Conservation (phyloP, 2,329 filamentous ascomycete species). For the Fusarium succisae region DNA sequence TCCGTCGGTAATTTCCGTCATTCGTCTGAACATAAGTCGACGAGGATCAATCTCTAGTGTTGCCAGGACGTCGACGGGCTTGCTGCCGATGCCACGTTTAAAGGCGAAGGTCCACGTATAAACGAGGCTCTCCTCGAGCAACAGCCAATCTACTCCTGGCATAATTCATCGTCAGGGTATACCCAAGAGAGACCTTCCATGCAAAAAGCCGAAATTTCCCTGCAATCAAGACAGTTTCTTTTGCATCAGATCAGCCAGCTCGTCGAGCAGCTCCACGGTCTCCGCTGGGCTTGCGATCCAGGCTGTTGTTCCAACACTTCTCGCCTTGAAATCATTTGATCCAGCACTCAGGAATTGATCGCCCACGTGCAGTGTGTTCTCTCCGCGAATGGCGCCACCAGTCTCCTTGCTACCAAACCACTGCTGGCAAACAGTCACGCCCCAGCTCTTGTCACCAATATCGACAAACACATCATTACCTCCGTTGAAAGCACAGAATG, state of each 20-base stretch:
- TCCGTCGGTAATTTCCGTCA: background rate
- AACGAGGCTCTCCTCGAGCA: background rate
- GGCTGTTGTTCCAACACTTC: slow-evolving; percentile 90
- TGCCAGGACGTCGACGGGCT: background rate
- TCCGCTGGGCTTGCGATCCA: slow-evolving; percentile 96
- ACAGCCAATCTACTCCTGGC: background rate
- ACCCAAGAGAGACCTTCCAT: too few species aligned
- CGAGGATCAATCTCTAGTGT: background rate
- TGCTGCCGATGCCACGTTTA: background rate
- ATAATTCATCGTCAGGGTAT: background rate
- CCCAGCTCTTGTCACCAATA: slow-evolving; percentile 98
- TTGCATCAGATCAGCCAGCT: slow-evolving; percentile 70
- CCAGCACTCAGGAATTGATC: slow-evolving; percentile 97
- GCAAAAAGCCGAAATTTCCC: background rate
- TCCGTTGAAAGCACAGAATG: slow-evolving; percentile 98
- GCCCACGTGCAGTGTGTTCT: slow-evolving; percentile 90
- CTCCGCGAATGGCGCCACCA: slow-evolving; percentile 66
- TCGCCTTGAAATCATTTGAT: slow-evolving; percentile 96
- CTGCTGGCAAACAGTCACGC: slow-evolving; percentile 89
- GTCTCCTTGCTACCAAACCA: slow-evolving; percentile 73
- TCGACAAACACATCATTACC: slow-evolving; percentile 98
- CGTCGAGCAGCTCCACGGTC: slow-evolving; percentile 89
- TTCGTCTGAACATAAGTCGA: background rate
- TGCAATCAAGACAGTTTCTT: slow-evolving; percentile 44
- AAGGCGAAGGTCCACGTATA: background rate